Conservation (phyloP, 805 yeast genomes). For the Blastobotrys terrestris region DNA sequence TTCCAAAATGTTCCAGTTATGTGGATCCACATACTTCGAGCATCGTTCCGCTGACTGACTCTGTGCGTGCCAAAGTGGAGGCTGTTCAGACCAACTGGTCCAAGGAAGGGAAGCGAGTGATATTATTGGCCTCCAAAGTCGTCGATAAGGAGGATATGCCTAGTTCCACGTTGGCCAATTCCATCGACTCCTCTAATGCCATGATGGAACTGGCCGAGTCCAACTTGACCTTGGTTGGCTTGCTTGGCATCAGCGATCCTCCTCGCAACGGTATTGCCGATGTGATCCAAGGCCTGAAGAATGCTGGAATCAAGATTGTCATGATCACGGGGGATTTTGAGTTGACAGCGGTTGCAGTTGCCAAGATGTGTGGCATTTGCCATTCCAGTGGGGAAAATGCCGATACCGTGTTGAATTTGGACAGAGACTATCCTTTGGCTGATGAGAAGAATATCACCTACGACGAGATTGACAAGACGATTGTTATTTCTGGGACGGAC, state of each 20-base stretch:
- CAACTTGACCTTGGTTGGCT: constrained; percentile 37
- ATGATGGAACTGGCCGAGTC: constrained; percentile 26
- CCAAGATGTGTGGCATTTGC: constrained; percentile 47
- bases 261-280: constrained; percentile 42
- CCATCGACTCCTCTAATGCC: neutral
- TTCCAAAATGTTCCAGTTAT: constrained; percentile 38
- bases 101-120: constrained; percentile 7
- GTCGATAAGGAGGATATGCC: neutral
- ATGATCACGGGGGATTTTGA: constrained; percentile 37
- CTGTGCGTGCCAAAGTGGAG: neutral
- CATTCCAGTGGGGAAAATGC: neutral
- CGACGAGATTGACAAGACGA: neutral
- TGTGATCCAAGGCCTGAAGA: constrained; percentile 38
- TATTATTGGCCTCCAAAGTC: neutral
- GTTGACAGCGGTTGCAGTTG: constrained; percentile 43
- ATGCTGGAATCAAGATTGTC: constrained; percentile 44
- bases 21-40: constrained; percentile 28
- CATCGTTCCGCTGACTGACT: constrained; percentile 6
- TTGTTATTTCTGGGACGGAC: constrained; percentile 5
- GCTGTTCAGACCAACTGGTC: constrained; percentile 4
- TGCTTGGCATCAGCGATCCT: constrained; percentile 45
- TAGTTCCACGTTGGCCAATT: neutral
- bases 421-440: neutral
- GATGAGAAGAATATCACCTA: neutral
- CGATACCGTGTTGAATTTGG: neutral